phyloP scores from a whole-genome alignment of 1,284 basidiomycete genomes.

The Rhizopogon parksii region DNA sequence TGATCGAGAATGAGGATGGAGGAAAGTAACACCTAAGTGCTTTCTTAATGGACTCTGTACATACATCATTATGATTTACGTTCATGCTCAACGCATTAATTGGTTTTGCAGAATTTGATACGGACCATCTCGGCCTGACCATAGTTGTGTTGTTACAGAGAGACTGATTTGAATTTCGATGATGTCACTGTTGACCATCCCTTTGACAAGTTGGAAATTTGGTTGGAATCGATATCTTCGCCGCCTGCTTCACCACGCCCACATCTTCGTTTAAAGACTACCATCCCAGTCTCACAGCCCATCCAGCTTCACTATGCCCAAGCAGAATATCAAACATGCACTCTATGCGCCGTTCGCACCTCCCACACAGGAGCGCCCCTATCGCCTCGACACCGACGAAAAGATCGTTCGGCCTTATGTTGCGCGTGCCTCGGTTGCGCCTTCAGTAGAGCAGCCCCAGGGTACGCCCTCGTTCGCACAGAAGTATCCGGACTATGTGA shows the following conservation, averaged over 20 bases:
- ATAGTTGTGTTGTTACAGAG: no score
- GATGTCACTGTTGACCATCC: no score
- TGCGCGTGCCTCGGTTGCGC: slow-evolving; percentile 21
- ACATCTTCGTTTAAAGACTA: slow-evolving; percentile 11
- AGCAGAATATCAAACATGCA: slow-evolving; percentile 17
- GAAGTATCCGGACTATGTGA: slow-evolving; percentile 18
- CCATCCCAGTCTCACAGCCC: slow-evolving; percentile 14
- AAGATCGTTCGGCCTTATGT: slow-evolving; percentile 23
- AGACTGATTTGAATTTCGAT: no score
- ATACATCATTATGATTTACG: neutral
- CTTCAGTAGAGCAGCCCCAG: slow-evolving; percentile 18
- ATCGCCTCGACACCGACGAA: slow-evolving; percentile 22
- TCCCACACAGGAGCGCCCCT: slow-evolving; percentile 15
- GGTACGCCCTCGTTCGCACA: slow-evolving; percentile 16
- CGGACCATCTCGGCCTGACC: no score
- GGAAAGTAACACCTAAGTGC: neutral
- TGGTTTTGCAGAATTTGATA: neutral
- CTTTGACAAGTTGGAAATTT: no score
- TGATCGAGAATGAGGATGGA: slow-evolving; percentile 14
- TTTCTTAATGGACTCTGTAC: slow-evolving; percentile 19
- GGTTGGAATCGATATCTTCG: neutral
- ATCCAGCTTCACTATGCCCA: slow-evolving; percentile 15
- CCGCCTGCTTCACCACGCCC: neutral
- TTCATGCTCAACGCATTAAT: neutral
- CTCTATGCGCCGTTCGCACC: slow-evolving; percentile 18